These are phyloP conservation scores for Anisogramma anomala DNA, from an alignment of 2,329 filamentous ascomycete species.

Conservation along the genomic window DNA sequence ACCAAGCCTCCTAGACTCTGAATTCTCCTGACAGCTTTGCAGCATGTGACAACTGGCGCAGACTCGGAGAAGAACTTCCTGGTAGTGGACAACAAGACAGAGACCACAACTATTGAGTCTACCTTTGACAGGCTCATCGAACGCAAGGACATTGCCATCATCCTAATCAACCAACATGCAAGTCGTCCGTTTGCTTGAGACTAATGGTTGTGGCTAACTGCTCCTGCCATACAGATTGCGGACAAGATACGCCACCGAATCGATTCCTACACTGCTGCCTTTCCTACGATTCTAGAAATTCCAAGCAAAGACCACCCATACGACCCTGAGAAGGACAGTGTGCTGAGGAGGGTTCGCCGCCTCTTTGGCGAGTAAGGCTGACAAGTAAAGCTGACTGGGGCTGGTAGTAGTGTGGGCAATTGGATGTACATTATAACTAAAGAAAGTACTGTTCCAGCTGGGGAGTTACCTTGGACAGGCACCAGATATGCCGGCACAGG, in stretches of 20 bases:
- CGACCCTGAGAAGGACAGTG: conserved; percentile 97
- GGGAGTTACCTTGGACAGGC: not conserved
- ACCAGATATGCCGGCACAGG: not conserved
- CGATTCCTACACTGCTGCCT: conserved; percentile 85
- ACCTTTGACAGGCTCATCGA: conserved; percentile 84
- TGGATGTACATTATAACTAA: not conserved
- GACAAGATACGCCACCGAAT: conserved; percentile 86
- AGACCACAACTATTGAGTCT: conserved; percentile 74
- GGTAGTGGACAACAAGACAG: conserved; percentile 89
- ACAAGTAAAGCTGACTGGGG: no score
- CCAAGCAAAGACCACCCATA: conserved; percentile 98
- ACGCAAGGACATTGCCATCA: conserved; percentile 91
- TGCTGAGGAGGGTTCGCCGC: conserved; percentile 69
- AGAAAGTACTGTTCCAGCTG: not conserved
- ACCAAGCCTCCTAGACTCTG: not conserved
- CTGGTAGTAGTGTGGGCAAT: no score
- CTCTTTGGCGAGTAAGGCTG: conserved; percentile 52
- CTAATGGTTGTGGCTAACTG: not conserved
- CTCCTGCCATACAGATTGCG: conserved; percentile 55
- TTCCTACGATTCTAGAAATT: conserved; percentile 93
- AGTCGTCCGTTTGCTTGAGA: conserved; percentile 19
- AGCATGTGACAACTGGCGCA: conserved; percentile 86
- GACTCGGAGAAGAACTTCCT: conserved; percentile 96
- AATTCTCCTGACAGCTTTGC: conserved; percentile 10
- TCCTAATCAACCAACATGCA: conserved; percentile 97